These are phyloP conservation scores for Craterostigma plantagineum DNA, from an alignment of 257 asterid genomes.

Conservation along the genomic window DNA sequence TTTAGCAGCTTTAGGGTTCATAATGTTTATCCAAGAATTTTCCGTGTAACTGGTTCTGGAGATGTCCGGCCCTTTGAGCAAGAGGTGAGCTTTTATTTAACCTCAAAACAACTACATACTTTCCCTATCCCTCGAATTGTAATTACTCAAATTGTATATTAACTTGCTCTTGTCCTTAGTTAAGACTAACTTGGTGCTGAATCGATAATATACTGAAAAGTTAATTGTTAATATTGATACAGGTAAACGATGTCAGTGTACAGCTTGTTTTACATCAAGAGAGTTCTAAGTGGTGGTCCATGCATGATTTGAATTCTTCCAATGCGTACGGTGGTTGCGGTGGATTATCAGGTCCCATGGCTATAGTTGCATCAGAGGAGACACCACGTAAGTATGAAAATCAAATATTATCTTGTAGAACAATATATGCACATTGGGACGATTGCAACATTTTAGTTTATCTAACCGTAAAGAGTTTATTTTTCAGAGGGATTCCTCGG, in stretches of 20 bases:
- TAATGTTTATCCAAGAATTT: conserved; percentile 60
- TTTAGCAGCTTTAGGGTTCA: conserved; percentile 46
- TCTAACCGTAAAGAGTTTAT: background rate
- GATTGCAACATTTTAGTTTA: background rate
- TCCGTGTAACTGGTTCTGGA: conserved; percentile 96
- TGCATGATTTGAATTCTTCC: conserved; percentile 40
- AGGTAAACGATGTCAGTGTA: conserved; percentile 66
- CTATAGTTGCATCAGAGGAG: conserved; percentile 89
- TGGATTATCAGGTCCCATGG: conserved; percentile 83
- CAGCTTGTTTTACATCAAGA: conserved; percentile 59
- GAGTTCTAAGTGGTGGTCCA: conserved; percentile 78
- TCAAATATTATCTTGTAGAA: background rate
- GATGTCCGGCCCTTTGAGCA: conserved; percentile 73
- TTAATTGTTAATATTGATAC: conserved; percentile 6
- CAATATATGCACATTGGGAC: conserved; percentile 4
- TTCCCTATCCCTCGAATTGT: too few species aligned
- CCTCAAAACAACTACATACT: too few species aligned
- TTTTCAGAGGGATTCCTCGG: conserved; percentile 94
- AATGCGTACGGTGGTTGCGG: conserved; percentile 35
- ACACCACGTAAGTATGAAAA: conserved; percentile 71
- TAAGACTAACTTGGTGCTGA: too few species aligned
- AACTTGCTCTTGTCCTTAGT: too few species aligned
- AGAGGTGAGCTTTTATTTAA: conserved; percentile 51
- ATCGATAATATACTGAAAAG: too few species aligned
- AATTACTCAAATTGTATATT: too few species aligned